Conservation (phyloP, 441 rosid genomes). For the Pelargonium australe region DNA sequence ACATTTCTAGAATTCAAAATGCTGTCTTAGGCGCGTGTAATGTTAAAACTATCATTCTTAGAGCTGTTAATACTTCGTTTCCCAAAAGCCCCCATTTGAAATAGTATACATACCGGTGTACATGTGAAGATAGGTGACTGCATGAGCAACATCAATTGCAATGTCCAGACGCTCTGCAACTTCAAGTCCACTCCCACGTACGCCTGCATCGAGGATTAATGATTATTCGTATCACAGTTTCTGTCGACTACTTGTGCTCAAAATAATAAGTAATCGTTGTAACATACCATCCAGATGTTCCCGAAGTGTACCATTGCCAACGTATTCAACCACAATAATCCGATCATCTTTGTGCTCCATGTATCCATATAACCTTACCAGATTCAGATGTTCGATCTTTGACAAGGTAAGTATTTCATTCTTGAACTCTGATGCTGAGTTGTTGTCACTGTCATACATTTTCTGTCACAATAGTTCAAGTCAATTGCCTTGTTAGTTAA, state of each 20-base stretch:
- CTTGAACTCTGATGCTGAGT: slow-evolving; percentile 66
- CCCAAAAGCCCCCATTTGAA: slow-evolving; percentile 27
- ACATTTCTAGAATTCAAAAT: neutral
- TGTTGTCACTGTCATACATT: slow-evolving; percentile 44
- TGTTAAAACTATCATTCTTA: neutral
- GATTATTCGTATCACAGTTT: slow-evolving; percentile 61
- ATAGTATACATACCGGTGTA: slow-evolving; percentile 56
- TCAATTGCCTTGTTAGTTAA: neutral
- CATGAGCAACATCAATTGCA: slow-evolving; percentile 88
- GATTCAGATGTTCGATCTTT: slow-evolving; percentile 70
- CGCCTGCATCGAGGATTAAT: slow-evolving; percentile 44
- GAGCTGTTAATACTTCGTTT: slow-evolving; percentile 13
- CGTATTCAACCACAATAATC: slow-evolving; percentile 69
- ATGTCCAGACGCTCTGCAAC: slow-evolving; percentile 64
- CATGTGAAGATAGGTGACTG: slow-evolving; percentile 89
- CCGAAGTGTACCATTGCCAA: slow-evolving; percentile 79
- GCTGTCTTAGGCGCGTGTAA: neutral
- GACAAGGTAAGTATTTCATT: slow-evolving; percentile 71
- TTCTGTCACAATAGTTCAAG: slow-evolving; percentile 39
- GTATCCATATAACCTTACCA: slow-evolving; percentile 70
- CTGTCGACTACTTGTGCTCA: slow-evolving; percentile 31
- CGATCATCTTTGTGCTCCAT: slow-evolving; percentile 63
- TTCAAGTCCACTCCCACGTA: slow-evolving; percentile 49
- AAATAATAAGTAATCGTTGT: slow-evolving; percentile 1
- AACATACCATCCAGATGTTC: slow-evolving; percentile 85